Evolutionary conservation across 768 basidiomycete species (phyloP).

Genomic region (Psilocybe cubensis): DNA sequence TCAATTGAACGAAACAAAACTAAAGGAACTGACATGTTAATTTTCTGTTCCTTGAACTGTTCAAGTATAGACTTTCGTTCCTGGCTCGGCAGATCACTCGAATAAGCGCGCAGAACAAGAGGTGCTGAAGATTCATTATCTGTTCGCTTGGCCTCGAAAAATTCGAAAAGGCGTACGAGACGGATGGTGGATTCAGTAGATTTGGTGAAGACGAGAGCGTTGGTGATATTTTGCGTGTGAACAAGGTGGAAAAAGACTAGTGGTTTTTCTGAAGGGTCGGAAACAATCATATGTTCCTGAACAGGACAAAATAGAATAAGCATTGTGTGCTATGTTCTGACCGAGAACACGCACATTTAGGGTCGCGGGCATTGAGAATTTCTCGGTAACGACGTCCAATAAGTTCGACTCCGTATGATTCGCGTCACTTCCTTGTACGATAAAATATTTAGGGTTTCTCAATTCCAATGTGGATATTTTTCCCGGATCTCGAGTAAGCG

Average conservation of each 20-base stretch:
- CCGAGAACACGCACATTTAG: constrained; percentile 56
- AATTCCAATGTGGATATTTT: constrained; percentile 85
- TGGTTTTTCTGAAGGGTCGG: constrained; percentile 81
- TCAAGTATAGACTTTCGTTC: constrained; percentile 82
- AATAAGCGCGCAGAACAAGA: constrained; percentile 72
- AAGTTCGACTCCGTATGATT: constrained; percentile 38
- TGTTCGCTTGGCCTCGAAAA: constrained; percentile 64
- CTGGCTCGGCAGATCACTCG: constrained; percentile 75
- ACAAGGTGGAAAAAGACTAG: constrained; percentile 89
- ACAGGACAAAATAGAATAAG: constrained; percentile 1
- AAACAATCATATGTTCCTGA: constrained; percentile 90
- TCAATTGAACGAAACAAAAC: background rate
- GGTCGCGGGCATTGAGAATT: constrained; percentile 80
- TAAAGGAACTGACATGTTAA: constrained; percentile 70
- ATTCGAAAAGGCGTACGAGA: constrained; percentile 79
- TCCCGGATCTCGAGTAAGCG: constrained; percentile 92
- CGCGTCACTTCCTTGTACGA: constrained; percentile 64
- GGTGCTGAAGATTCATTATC: constrained; percentile 20
- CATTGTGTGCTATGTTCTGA: background rate
- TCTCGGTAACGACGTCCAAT: constrained; percentile 67
- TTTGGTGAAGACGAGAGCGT: constrained; percentile 95
- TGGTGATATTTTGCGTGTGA: constrained; percentile 57
- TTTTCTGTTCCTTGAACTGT: constrained; percentile 78
- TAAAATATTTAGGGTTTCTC: constrained; percentile 82
- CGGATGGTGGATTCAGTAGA: constrained; percentile 88